These are phyloP conservation scores for Cladosporium halotolerans DNA, from an alignment of 2,329 filamentous ascomycete species.

Conservation along the genomic window DNA sequence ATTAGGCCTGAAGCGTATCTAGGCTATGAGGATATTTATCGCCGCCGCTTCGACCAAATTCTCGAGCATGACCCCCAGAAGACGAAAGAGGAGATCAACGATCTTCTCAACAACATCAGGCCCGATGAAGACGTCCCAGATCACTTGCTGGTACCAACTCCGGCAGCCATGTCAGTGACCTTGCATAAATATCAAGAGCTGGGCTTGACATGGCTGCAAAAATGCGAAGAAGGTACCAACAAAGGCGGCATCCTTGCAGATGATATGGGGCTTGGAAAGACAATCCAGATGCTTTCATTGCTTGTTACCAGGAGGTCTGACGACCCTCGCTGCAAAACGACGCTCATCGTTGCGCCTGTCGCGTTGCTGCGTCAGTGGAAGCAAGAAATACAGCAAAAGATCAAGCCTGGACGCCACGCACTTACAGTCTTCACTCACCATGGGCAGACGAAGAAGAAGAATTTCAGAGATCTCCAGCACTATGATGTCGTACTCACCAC, in stretches of 20 bases:
- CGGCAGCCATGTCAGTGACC: constrained; percentile 58
- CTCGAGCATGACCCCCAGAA: constrained; percentile 41
- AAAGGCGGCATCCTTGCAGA: constrained; percentile 74
- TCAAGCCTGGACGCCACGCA: constrained; percentile 50
- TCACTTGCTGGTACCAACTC: constrained; percentile 61
- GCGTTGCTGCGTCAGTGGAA: constrained; percentile 80
- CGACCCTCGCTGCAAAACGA: constrained; percentile 59
- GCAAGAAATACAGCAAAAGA: constrained; percentile 66
- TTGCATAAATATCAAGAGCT: constrained; percentile 80
- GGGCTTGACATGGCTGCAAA: constrained; percentile 68
- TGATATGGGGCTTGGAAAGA: constrained; percentile 81
- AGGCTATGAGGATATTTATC: constrained; percentile 22
- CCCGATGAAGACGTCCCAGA: constrained; percentile 53
- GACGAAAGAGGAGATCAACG: constrained; percentile 61
- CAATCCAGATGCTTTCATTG: constrained; percentile 73
- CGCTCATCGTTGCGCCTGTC: constrained; percentile 75
- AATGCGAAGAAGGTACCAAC: constrained; percentile 63
- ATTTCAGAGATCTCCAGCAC: constrained; percentile 55
- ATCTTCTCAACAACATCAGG: constrained; percentile 65
- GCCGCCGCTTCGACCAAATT: constrained; percentile 20
- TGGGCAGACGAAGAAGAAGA: constrained; percentile 49
- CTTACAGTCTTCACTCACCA: constrained; percentile 67
- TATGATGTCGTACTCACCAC: constrained; percentile 76
- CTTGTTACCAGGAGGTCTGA: constrained; percentile 62
- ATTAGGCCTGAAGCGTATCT: constrained; percentile 17